These are phyloP conservation scores for Collybiopsis luxurians DNA, from an alignment of 768 basidiomycete species.

Conservation along the genomic window DNA sequence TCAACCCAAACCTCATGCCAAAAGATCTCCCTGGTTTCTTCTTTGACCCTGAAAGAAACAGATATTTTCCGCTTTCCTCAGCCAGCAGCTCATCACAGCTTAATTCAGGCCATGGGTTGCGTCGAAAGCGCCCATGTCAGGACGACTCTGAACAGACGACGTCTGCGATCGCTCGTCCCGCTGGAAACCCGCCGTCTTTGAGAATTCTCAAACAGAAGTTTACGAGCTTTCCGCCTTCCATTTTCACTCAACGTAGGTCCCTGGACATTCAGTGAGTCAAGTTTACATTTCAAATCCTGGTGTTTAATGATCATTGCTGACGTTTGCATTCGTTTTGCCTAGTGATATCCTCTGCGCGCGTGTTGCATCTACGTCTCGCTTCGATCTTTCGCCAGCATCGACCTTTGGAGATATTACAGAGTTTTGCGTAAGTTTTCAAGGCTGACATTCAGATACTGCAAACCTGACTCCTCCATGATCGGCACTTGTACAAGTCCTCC, in stretches of 20 bases:
- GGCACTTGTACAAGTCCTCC: conserved; percentile 10
- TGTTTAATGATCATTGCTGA: neutral
- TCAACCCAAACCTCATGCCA: too few species aligned
- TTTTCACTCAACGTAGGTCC: neutral
- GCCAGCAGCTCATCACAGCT: neutral
- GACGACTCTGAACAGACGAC: neutral
- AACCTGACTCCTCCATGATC: too few species aligned
- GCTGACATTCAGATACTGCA: neutral
- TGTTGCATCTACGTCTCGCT: conserved; percentile 10
- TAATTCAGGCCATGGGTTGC: neutral
- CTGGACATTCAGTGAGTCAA: neutral
- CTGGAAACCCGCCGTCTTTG: neutral
- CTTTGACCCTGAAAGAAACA: conserved; percentile 47
- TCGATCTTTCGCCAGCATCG: conserved; percentile 16
- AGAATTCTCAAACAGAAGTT: neutral
- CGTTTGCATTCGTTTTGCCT: conserved; percentile 4
- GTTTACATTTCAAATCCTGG: neutral
- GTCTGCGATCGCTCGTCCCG: neutral
- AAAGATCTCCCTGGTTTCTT: conserved; percentile 61
- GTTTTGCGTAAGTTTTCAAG: conserved; percentile 39
- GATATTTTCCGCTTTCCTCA: conserved; percentile 49
- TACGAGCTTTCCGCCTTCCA: too few species aligned
- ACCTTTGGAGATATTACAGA: conserved; percentile 32
- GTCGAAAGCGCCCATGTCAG: too few species aligned
- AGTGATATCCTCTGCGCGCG: neutral